phyloP scores from a whole-genome alignment of 768 basidiomycete genomes.

The Calvatia gigantea region DNA sequence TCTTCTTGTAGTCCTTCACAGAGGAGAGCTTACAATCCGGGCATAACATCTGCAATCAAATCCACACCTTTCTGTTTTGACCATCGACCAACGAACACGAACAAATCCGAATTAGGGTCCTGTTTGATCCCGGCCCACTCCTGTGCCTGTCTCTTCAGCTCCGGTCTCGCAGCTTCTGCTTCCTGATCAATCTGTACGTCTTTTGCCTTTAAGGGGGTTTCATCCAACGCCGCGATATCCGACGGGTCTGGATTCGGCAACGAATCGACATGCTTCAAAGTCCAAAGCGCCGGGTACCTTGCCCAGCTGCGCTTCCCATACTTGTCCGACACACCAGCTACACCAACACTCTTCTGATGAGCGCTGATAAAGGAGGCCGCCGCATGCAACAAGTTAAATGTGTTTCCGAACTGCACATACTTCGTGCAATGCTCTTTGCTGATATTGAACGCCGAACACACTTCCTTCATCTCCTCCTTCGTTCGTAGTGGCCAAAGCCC shows the following conservation, averaged over 20 bases:
- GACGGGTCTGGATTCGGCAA: constrained; percentile 93
- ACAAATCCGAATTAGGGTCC: constrained; percentile 84
- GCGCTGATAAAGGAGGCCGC: constrained; percentile 89
- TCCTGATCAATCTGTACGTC: constrained; percentile 75
- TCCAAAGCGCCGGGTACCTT: constrained; percentile 94
- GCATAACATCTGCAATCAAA: constrained; percentile 95
- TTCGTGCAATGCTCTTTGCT: constrained; percentile 95
- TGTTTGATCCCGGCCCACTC: constrained; percentile 95
- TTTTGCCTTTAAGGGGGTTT: constrained; percentile 64
- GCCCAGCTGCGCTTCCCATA: constrained; percentile 98
- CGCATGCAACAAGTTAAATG: constrained; percentile 93
- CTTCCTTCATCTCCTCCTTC: constrained; percentile 98
- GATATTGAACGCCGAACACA: constrained; percentile 96
- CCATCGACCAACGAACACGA: constrained; percentile 97
- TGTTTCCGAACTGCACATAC: constrained; percentile 98
- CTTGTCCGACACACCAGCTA: constrained; percentile 97
- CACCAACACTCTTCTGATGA: constrained; percentile 91
- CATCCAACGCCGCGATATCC: constrained; percentile 91
- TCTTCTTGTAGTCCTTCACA: too few species aligned
- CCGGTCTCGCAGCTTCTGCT: constrained; percentile 88
- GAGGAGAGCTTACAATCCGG: constrained; percentile 58
- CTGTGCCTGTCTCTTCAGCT: constrained; percentile 87
- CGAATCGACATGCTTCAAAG: constrained; percentile 92
- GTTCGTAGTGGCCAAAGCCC: constrained; percentile 95
- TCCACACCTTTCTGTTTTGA: constrained; percentile 99